Conservation (phyloP, 768 basidiomycete genomes). For the Sarcomyxa edulis region DNA sequence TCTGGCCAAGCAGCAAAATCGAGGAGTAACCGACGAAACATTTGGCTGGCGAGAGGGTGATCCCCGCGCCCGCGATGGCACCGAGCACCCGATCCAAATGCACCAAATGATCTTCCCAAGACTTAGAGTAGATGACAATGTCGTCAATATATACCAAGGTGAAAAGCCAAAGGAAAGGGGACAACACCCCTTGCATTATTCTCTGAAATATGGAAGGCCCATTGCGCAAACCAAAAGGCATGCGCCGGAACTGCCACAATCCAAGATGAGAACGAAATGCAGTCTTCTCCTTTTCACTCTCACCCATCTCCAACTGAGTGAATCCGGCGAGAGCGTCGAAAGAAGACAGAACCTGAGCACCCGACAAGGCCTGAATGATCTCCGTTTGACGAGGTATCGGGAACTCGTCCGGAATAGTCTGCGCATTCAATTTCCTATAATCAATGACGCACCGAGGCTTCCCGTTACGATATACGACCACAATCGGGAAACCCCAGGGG, state of each 20-base stretch:
- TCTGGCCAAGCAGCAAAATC: too few species aligned
- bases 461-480: too few species aligned
- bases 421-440: too few species aligned
- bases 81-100: too few species aligned
- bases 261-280: slow-evolving; percentile 35
- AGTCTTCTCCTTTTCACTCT: slow-evolving; percentile 23
- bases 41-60: slow-evolving; percentile 26
- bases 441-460: slow-evolving; percentile 32
- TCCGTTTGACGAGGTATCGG: slow-evolving; percentile 18
- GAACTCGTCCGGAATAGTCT: slow-evolving; percentile 16
- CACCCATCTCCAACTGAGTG: slow-evolving; percentile 27
- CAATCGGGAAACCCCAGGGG: too few species aligned
- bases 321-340: too few species aligned
- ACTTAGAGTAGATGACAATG: slow-evolving; percentile 27
- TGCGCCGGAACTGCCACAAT: slow-evolving; percentile 28
- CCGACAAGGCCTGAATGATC: slow-evolving; percentile 23
- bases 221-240: slow-evolving; percentile 1
- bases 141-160: slow-evolving; percentile 37
- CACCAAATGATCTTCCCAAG: slow-evolving; percentile 25
- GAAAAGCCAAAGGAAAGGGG: slow-evolving; percentile 32
- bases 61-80: slow-evolving; percentile 18
- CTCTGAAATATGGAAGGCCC: slow-evolving; percentile 28
- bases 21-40: too few species aligned
- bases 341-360: too few species aligned
- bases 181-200: slow-evolving; percentile 30